phyloP scores from a whole-genome alignment of 2,329 filamentous ascomycete genomes.

The Aspergillus aculeatus region DNA sequence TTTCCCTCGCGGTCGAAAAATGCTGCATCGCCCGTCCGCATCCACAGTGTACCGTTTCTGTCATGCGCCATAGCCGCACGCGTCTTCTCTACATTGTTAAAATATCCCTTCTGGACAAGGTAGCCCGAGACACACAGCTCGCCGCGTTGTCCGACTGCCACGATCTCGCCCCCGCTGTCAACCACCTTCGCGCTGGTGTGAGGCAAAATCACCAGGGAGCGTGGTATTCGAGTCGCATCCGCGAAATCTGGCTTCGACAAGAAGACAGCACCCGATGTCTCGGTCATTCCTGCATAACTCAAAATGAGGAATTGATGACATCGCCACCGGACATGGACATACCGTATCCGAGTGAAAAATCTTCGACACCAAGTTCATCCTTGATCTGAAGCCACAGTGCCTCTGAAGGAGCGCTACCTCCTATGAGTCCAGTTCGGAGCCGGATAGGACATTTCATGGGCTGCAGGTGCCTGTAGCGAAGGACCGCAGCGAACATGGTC shows the following conservation, averaged over 20 bases:
- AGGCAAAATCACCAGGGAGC: not conserved
- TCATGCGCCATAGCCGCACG: conserved; percentile 65
- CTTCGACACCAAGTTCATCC: not conserved
- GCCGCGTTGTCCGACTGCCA: conserved; percentile 63
- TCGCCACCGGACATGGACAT: too few relatives aligned
- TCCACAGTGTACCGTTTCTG: conserved; percentile 55
- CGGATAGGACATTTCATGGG: not conserved
- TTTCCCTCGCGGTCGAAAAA: conserved; percentile 57
- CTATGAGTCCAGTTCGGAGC: conserved; percentile 1
- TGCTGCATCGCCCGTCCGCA: conserved; percentile 59
- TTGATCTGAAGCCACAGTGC: not conserved
- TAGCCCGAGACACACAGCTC: conserved; percentile 74
- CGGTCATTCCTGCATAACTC: conserved; percentile 30
- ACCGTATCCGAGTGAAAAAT: not conserved
- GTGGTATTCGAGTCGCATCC: not conserved
- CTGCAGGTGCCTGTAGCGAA: not conserved
- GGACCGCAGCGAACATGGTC: not conserved
- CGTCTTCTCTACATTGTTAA: conserved; percentile 44
- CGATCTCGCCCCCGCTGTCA: conserved; percentile 47
- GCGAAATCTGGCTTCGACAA: not conserved
- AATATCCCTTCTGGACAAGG: conserved; percentile 58
- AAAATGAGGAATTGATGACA: not conserved
- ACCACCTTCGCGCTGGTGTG: conserved; percentile 63
- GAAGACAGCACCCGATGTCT: conserved; percentile 1
- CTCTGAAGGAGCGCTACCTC: not conserved